Conservation (phyloP, 1,284 basidiomycete species). For the Papiliotrema nemorosa region DNA sequence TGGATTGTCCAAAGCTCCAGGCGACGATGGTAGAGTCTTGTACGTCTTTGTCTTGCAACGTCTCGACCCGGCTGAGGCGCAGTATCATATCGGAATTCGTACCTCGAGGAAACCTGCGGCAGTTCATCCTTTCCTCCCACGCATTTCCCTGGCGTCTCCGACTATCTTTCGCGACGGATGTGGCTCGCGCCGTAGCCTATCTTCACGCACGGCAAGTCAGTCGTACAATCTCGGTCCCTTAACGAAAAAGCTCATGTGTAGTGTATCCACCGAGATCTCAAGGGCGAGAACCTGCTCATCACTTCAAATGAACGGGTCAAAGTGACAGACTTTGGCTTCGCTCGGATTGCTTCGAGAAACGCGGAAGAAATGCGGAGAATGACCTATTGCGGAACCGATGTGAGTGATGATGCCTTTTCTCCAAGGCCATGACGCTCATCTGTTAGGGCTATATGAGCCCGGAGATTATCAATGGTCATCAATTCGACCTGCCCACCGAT, state of each 20-base stretch:
- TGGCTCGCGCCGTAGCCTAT: constrained; percentile 90
- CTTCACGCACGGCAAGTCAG: constrained; percentile 78
- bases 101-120: constrained; percentile 67
- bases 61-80: background rate
- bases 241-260: constrained; percentile 15
- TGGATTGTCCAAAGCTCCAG: constrained; percentile 82
- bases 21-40: constrained; percentile 73
- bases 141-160: constrained; percentile 85
- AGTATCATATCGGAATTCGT: constrained; percentile 83
- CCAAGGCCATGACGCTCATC: constrained; percentile 2
- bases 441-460: constrained; percentile 57
- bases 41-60: constrained; percentile 16
- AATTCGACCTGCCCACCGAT: constrained; percentile 90
- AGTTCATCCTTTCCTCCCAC: constrained; percentile 71
- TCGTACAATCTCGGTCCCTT: constrained; percentile 51
- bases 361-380: constrained; percentile 85
- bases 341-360: constrained; percentile 76
- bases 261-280: constrained; percentile 71
- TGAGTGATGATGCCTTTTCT: constrained; percentile 48
- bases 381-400: constrained; percentile 96
- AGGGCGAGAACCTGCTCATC: constrained; percentile 94
- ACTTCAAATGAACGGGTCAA: constrained; percentile 91
- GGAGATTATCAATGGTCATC: constrained; percentile 84
- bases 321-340: constrained; percentile 92
- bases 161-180: constrained; percentile 90